Evolutionary conservation across 345 rosid genomes (phyloP).

Genomic region (Lepidium sativum): DNA sequence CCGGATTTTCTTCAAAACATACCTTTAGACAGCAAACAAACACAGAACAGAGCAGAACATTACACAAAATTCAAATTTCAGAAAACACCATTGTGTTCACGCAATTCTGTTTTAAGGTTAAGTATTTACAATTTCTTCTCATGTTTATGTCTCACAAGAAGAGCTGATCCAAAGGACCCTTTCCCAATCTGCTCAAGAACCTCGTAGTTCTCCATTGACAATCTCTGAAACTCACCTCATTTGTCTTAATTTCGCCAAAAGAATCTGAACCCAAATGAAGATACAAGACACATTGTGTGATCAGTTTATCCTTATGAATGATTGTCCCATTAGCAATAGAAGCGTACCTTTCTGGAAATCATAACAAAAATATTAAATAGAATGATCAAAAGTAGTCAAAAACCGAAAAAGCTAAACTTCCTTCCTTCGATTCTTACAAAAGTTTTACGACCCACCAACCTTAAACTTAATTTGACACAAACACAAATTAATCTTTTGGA

Average conservation of each 20-base stretch:
- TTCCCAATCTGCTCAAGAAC: constrained; percentile 95
- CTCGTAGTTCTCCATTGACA: constrained; percentile 85
- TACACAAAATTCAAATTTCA: background rate
- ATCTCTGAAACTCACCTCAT: constrained; percentile 1
- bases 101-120: background rate
- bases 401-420: constrained; percentile 14
- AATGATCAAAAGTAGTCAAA: constrained; percentile 16
- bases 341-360: constrained; percentile 10
- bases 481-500: background rate
- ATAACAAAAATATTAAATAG: constrained; percentile 1
- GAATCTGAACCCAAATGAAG: constrained; percentile 14
- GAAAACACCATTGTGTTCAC: background rate
- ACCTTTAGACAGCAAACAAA: constrained; percentile 40
- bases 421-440: constrained; percentile 15
- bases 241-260: background rate
- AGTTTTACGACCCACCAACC: constrained; percentile 6
- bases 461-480: constrained; percentile 7
- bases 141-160: constrained; percentile 94
- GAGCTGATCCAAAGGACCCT: constrained; percentile 97
- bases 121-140: constrained; percentile 78
- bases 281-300: background rate
- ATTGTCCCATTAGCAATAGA: background rate
- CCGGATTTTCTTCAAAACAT: constrained; percentile 95
- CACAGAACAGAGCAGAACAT: constrained; percentile 2
- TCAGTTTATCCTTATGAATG: background rate